phyloP scores from a whole-genome alignment of 208 protist genomes.

The Leishmania tarentolae region DNA sequence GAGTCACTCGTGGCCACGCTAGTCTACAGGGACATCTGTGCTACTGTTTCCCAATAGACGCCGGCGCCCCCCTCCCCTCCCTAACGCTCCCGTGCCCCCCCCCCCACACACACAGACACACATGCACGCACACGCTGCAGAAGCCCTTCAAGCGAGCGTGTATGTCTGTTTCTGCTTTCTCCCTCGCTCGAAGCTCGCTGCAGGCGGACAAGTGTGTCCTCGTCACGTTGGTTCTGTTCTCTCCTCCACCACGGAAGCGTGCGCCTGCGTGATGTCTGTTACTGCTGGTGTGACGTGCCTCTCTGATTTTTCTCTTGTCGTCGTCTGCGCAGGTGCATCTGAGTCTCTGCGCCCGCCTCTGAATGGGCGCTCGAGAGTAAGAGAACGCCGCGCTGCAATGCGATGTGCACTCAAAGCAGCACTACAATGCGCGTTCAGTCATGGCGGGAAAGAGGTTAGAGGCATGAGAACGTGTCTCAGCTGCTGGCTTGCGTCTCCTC shows the following conservation, averaged over 20 bases:
- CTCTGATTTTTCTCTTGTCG: background rate
- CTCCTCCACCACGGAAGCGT: background rate
- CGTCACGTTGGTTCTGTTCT: background rate
- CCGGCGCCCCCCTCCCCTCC: background rate
- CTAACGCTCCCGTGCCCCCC: background rate
- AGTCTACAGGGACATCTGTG: slow-evolving; percentile 24
- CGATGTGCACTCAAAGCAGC: background rate
- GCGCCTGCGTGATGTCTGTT: background rate
- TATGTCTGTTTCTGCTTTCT: background rate
- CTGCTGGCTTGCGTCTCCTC: background rate
- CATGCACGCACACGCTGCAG: background rate
- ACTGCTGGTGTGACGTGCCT: background rate
- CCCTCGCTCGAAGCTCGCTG: background rate
- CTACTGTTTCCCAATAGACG: background rate
- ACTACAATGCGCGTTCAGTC: background rate
- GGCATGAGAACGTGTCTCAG: background rate
- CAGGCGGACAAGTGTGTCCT: background rate
- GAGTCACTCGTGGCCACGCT: slow-evolving; percentile 32
- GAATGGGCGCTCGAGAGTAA: background rate
- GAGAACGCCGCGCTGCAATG: background rate
- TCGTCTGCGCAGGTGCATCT: background rate
- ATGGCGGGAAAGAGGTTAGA: background rate
- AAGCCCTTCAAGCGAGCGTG: background rate
- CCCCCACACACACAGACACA: background rate
- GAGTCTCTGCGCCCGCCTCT: background rate